Base-by-base conservation (phyloP, 176 grass and related monocot genomes). In the Calamus simplicifolius region DNA sequence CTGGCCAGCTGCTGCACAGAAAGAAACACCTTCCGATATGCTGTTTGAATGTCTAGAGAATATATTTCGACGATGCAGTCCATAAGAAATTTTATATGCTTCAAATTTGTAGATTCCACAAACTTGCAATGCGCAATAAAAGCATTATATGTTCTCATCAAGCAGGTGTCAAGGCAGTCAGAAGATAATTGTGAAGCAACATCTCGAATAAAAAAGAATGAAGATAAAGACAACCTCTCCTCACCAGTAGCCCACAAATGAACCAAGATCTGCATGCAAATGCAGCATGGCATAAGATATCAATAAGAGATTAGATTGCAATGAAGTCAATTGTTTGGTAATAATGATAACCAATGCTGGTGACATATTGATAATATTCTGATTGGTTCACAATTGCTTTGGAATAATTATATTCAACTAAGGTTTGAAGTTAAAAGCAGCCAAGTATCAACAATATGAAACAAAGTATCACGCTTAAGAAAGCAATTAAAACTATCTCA, bases 211-310 rank as follows among this genome's bases (percentile, higher is more conserved):
- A 90, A 60, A 54, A 85, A 60, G 77, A 88, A 90, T 56, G 92
- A 76, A 28, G 83, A 82, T 48, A 70, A 64, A 63, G 78, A 90
- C 56, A 97, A 80, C 58, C 57, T 65, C 62, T 82, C 75, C 57
- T 88, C 87, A 53, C 81, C 87, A 68, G 77, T 91, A 58, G 84
- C 83, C 92, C 92, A 97, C 27, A 97, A 82, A 72, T 64, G 80
- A 75, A 90, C 38, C 54, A 83, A 77, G 57, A 88, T 82, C 92
- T 91, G 86, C 71, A 82, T 43, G 27, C 23, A 27, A 21, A 70
- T 61, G 52, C 17, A 48, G 61, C n/a, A 68, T 50, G 64, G 4
- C 2, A 59, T 48, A 23, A 69, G 59, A 17, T 50, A 6, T 12
- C 61, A 62, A 79, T 14, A 50, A 12, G 25, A 59, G 1, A 6